phyloP scores from a whole-genome alignment of 2,329 filamentous ascomycete genomes.

The Podosphaera leucotricha region DNA sequence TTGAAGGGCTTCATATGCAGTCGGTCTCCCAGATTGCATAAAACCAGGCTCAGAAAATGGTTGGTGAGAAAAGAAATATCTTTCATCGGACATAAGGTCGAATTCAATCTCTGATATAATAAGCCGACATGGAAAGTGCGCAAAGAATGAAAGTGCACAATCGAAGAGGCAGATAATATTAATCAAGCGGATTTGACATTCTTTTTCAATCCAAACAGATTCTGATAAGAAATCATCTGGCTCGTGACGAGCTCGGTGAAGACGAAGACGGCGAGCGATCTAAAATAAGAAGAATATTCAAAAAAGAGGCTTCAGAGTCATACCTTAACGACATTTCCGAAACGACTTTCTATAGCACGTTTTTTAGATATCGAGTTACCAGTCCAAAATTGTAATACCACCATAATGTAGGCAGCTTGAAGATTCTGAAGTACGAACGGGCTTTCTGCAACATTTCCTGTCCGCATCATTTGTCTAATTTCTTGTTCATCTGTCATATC shows the following conservation, averaged over 20 bases:
- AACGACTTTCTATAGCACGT: constrained; percentile 21
- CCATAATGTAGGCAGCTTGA: constrained; percentile 20
- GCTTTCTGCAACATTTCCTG: constrained; percentile 14
- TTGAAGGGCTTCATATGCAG: constrained; percentile 18
- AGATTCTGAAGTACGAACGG: constrained; percentile 18
- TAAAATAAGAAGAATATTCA: constrained; percentile 5
- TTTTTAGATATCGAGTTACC: constrained; percentile 18
- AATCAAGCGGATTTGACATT: constrained; percentile 21
- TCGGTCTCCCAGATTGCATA: constrained; percentile 16
- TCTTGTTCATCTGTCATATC: constrained; percentile 20
- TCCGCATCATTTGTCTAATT: constrained; percentile 16
- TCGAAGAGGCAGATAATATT: constrained; percentile 20
- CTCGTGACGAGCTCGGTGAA: constrained; percentile 18
- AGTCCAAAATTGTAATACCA: constrained; percentile 21
- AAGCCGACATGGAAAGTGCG: constrained; percentile 21
- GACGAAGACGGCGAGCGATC: constrained; percentile 18
- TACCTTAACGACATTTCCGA: constrained; percentile 20
- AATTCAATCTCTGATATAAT: constrained; percentile 19
- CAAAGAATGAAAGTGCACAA: constrained; percentile 21
- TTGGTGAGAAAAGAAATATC: constrained; percentile 18
- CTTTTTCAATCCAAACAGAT: constrained; percentile 20
- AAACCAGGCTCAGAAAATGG: constrained; percentile 20
- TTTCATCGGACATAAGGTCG: constrained; percentile 21
- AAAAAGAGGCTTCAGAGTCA: constrained; percentile 1
- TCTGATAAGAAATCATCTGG: constrained; percentile 18